Conservation (phyloP, 1,139 yeast genomes). For the Yamadazyma siamensis region DNA sequence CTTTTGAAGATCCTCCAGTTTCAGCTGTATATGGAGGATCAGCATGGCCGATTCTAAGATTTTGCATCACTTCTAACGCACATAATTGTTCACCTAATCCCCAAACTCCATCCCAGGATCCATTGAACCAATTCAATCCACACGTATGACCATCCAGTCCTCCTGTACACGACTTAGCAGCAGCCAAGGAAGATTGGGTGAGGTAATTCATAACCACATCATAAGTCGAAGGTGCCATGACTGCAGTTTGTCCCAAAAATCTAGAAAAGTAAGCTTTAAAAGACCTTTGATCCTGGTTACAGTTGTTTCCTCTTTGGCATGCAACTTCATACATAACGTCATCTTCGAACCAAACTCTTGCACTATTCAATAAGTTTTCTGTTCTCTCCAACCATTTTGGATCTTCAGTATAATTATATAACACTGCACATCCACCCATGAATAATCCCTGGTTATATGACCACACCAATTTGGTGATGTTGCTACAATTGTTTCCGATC, state of each 20-base stretch:
- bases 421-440: conserved; percentile 77
- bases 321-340: conserved; percentile 75
- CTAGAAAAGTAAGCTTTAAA: conserved; percentile 82
- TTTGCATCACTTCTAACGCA: conserved; percentile 76
- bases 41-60: conserved; percentile 49
- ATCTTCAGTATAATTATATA: conserved; percentile 72
- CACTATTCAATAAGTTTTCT: conserved; percentile 46
- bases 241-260: conserved; percentile 71
- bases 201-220: conserved; percentile 51
- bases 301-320: conserved; percentile 58
- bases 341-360: conserved; percentile 56
- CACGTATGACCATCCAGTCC: conserved; percentile 89
- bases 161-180: conserved; percentile 80
- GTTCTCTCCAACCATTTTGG: conserved; percentile 67
- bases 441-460: conserved; percentile 83
- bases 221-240: conserved; percentile 62
- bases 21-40: conserved; percentile 57
- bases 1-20: conserved; percentile 60
- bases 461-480: conserved; percentile 67
- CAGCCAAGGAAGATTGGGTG: conserved; percentile 67
- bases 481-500: conserved; percentile 59
- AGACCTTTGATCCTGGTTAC: conserved; percentile 88
- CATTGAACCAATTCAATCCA: conserved; percentile 73
- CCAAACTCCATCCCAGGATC: conserved; percentile 66
- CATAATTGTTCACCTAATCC: conserved; percentile 96